phyloP scores from a whole-genome alignment of 1,139 yeast genomes.

The Nakaseomyces bracarensis region DNA sequence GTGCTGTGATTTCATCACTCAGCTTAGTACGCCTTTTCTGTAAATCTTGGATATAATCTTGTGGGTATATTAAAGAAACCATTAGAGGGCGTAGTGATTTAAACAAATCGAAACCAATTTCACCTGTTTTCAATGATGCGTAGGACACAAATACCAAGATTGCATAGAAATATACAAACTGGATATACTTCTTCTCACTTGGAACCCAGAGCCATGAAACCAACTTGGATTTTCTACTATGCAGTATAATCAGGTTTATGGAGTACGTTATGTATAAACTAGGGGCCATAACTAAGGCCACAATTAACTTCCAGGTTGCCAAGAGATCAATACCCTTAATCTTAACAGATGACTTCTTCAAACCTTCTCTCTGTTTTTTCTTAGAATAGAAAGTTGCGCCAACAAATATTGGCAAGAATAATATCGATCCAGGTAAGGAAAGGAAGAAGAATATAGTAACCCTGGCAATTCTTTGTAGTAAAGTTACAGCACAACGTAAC shows the following conservation, averaged over 20 bases:
- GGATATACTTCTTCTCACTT: conserved; percentile 31
- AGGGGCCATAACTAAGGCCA: conserved; percentile 63
- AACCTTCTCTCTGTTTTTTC: conserved; percentile 51
- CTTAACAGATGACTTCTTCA: conserved; percentile 60
- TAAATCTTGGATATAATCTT: conserved; percentile 38
- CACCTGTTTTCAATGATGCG: conserved; percentile 64
- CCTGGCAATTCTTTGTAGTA: conserved; percentile 29
- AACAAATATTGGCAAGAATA: conserved; percentile 61
- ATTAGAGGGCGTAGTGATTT: conserved; percentile 60
- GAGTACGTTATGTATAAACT: conserved; percentile 58
- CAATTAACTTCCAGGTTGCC: conserved; percentile 70
- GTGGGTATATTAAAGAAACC: conserved; percentile 45
- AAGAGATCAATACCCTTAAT: conserved; percentile 65
- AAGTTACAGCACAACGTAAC: conserved; percentile 31
- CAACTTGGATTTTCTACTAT: conserved; percentile 31
- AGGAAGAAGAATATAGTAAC: conserved; percentile 33
- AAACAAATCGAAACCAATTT: conserved; percentile 63
- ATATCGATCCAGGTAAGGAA: conserved; percentile 58
- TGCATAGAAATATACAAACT: conserved; percentile 34
- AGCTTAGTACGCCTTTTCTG: conserved; percentile 32
- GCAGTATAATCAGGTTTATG: conserved; percentile 40
- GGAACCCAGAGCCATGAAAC: conserved; percentile 33
- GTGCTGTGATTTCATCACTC: conserved; percentile 40
- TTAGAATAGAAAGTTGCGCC: conserved; percentile 47
- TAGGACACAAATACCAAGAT: conserved; percentile 47